Conservation (phyloP, 306 rosid species). For the Lathyrus tuberosus region DNA sequence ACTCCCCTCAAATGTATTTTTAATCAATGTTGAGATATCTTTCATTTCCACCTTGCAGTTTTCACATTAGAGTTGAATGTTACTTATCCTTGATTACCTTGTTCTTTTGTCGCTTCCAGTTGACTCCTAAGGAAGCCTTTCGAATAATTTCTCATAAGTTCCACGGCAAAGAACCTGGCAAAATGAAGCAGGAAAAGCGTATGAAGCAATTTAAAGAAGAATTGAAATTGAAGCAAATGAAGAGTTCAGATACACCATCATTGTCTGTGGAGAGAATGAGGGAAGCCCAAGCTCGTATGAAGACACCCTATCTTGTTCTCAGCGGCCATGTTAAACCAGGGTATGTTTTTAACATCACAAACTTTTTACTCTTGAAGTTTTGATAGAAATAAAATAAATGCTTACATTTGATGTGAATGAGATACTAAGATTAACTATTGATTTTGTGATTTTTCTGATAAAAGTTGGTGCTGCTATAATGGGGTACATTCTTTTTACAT, state of each 20-base stretch:
- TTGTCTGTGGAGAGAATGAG: conserved; percentile 91
- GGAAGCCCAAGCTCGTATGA: conserved; percentile 81
- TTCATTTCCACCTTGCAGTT: conserved; percentile 33
- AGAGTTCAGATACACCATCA: conserved; percentile 89
- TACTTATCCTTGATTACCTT: conserved; percentile 33
- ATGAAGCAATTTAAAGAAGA: conserved; percentile 86
- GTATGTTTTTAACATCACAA: conserved; percentile 49
- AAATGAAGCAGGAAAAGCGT: conserved; percentile 98
- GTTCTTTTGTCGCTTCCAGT: conserved; percentile 52
- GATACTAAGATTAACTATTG: conserved; percentile 11
- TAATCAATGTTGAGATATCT: background rate
- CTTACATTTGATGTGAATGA: conserved; percentile 20
- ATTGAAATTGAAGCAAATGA: conserved; percentile 88
- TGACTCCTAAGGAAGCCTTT: conserved; percentile 96
- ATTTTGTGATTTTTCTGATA: conserved; percentile 21
- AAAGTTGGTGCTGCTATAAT: conserved; percentile 7
- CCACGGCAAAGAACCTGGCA: conserved; percentile 95
- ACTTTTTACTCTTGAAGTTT: conserved; percentile 19
- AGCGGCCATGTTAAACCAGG: conserved; percentile 95
- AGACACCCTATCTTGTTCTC: conserved; percentile 93
- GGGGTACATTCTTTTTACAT: conserved; percentile 14
- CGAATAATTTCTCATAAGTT: conserved; percentile 77
- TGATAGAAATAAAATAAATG: background rate
- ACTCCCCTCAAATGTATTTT: conserved; percentile 26
- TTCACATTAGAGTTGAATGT: conserved; percentile 14